Conservation (phyloP, 2,329 filamentous ascomycete genomes). For the Stachybotrys chlorohalonatus region DNA sequence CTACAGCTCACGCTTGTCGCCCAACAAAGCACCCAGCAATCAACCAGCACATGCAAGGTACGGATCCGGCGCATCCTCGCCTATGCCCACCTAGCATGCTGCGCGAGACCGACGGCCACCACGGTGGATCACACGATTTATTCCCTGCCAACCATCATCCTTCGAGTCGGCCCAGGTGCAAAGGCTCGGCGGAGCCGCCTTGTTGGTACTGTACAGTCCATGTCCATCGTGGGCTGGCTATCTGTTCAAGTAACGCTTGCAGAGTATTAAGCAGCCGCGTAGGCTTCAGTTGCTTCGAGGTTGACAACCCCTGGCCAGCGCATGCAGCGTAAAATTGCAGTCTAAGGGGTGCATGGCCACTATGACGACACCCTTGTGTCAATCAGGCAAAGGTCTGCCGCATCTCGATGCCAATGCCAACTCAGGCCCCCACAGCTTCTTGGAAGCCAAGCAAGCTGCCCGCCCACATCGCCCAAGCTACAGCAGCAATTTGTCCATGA, state of each 20-base stretch:
- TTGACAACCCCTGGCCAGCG: no score
- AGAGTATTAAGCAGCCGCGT: no score
- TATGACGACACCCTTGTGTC: not conserved
- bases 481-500: no score
- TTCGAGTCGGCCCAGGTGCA: no score
- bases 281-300: no score
- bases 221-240: no score
- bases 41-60: not conserved
- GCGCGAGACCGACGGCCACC: not conserved
- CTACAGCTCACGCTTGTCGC: no score
- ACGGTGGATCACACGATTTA: not conserved
- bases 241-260: no score
- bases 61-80: not conserved
- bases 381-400: not conserved
- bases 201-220: no score
- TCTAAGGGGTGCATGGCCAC: not conserved
- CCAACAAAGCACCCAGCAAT: not conserved
- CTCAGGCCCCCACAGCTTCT: not conserved
- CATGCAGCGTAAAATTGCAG: not conserved
- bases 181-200: no score
- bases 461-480: not conserved
- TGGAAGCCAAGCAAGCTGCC: slow-evolving; percentile 1
- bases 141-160: not conserved
- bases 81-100: not conserved
- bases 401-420: not conserved